These are phyloP conservation scores for Aspergillus texensis DNA, from an alignment of 2,329 filamentous ascomycete genomes.

Conservation along the genomic window DNA sequence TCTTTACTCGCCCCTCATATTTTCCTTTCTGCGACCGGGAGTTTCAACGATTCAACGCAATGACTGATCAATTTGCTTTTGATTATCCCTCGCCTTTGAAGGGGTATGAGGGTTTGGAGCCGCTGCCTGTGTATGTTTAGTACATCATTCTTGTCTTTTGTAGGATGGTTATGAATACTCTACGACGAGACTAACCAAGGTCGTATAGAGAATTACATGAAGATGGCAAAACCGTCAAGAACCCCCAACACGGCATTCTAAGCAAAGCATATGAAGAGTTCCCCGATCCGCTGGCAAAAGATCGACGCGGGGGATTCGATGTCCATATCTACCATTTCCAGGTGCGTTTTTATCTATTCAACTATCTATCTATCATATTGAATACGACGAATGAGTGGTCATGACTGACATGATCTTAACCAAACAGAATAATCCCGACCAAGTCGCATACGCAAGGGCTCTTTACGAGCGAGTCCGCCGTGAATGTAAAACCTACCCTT, in stretches of 20 bases:
- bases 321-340: slow-evolving; percentile 83
- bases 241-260: slow-evolving; percentile 61
- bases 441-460: slow-evolving; percentile 68
- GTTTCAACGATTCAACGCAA: slow-evolving; percentile 23
- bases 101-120: slow-evolving; percentile 53
- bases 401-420: neutral
- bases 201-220: slow-evolving; percentile 57
- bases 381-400: neutral
- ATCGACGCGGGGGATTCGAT: slow-evolving; percentile 73
- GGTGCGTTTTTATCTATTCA: slow-evolving; percentile 25
- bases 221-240: slow-evolving; percentile 78
- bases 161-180: neutral
- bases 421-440: slow-evolving; percentile 58
- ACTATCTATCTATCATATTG: neutral
- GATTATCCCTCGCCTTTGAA: slow-evolving; percentile 58
- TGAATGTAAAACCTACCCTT: slow-evolving; percentile 63
- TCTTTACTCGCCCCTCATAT: neutral
- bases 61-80: slow-evolving; percentile 56
- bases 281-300: slow-evolving; percentile 67
- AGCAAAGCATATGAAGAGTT: slow-evolving; percentile 75
- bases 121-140: slow-evolving; percentile 48
- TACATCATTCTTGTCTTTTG: neutral
- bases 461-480: slow-evolving; percentile 77
- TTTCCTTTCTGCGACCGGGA: neutral
- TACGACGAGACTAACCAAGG: neutral